phyloP scores from a whole-genome alignment of 2,329 filamentous ascomycete genomes.

The Claviceps sp. region DNA sequence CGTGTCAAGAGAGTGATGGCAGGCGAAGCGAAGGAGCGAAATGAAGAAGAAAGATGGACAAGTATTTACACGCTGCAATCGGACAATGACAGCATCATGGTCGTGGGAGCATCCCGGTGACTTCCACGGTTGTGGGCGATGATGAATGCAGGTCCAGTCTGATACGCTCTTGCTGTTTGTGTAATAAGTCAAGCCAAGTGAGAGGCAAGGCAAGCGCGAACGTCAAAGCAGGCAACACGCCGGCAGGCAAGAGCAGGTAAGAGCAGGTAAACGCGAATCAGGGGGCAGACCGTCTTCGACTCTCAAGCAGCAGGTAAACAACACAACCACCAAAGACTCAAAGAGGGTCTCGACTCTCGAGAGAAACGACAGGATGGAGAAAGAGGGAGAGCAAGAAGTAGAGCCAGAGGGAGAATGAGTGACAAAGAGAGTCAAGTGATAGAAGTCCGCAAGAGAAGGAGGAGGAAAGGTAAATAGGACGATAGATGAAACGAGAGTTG shows the following conservation, averaged over 20 bases:
- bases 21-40: neutral
- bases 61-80: conserved; percentile 1
- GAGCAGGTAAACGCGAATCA: neutral
- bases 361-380: neutral
- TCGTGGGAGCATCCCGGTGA: neutral
- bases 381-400: neutral
- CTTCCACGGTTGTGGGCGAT: neutral
- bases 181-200: neutral
- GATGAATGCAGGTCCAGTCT: neutral
- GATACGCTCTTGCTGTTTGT: neutral
- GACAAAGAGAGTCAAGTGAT: too few species aligned
- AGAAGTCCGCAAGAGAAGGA: neutral
- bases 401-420: neutral
- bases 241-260: neutral
- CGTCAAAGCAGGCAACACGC: neutral
- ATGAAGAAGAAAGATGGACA: neutral
- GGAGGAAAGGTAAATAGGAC: neutral
- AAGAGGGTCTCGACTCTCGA: neutral
- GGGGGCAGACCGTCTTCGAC: neutral
- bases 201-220: neutral
- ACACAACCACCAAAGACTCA: neutral
- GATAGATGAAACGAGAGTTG: neutral
- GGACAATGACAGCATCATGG: neutral
- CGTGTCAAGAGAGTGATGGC: neutral
- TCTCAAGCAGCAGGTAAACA: neutral